phyloP scores from a whole-genome alignment of 768 basidiomycete genomes.

The Cyathus striatus region DNA sequence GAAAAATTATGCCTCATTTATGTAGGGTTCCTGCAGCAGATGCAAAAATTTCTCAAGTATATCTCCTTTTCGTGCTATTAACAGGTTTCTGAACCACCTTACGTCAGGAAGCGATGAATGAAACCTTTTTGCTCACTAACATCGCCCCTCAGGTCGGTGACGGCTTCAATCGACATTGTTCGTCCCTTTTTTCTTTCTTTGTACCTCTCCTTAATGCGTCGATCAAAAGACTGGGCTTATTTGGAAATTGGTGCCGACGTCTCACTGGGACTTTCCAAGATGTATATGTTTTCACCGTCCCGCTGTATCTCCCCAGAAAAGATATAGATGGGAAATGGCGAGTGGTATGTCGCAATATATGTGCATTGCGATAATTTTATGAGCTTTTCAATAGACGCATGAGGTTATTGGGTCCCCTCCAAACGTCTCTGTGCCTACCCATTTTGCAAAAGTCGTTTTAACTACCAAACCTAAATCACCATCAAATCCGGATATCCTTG shows the following conservation, averaged over 20 bases:
- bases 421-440: slow-evolving; percentile 90
- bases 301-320: slow-evolving; percentile 87
- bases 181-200: slow-evolving; percentile 15
- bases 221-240: slow-evolving; percentile 84
- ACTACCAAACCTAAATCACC: slow-evolving; percentile 72
- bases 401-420: slow-evolving; percentile 95
- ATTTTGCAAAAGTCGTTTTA: slow-evolving; percentile 95
- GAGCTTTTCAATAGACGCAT: slow-evolving; percentile 53
- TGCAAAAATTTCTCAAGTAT: slow-evolving; percentile 81
- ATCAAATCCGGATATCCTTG: slow-evolving; percentile 60
- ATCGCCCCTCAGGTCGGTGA: slow-evolving; percentile 98
- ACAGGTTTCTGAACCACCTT: not conserved
- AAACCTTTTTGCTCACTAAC: slow-evolving; percentile 92
- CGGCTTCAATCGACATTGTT: slow-evolving; percentile 97
- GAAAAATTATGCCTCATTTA: slow-evolving; percentile 1
- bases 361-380: too few species aligned
- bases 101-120: slow-evolving; percentile 81
- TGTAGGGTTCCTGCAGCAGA: slow-evolving; percentile 93
- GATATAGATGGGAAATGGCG: slow-evolving; percentile 93
- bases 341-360: slow-evolving; percentile 56
- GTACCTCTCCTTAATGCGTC: not conserved
- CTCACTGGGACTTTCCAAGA: slow-evolving; percentile 86
- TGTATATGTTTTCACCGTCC: slow-evolving; percentile 97
- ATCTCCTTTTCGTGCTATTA: slow-evolving; percentile 5
- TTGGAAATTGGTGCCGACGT: slow-evolving; percentile 92